phyloP scores from a whole-genome alignment of 2,329 filamentous ascomycete species.

The Nothophaeocryptopus gaeumannii region DNA sequence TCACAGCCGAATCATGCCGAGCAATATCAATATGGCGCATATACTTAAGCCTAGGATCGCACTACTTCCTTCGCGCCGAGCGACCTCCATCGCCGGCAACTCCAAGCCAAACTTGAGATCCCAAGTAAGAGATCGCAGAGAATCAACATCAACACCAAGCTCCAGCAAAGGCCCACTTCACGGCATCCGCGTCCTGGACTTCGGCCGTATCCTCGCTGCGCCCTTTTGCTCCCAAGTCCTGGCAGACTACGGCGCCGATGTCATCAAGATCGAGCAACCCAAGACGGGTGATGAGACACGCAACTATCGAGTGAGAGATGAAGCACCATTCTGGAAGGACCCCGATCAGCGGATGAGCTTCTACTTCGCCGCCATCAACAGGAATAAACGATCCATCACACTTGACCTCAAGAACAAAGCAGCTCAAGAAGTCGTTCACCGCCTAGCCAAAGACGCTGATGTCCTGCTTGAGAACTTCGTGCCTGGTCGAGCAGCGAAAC shows the following conservation, averaged over 20 bases:
- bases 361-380: conserved; percentile 43
- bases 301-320: conserved; percentile 8
- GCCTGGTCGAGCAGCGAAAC: conserved; percentile 39
- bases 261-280: conserved; percentile 43
- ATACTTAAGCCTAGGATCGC: too few species aligned
- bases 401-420: conserved; percentile 37
- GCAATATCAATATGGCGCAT: too few species aligned
- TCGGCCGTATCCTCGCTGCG: conserved; percentile 27
- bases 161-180: conserved; percentile 17
- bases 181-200: conserved; percentile 26
- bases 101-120: too few species aligned
- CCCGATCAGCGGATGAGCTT: conserved; percentile 37
- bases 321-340: conserved; percentile 22
- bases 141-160: too few species aligned
- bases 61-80: too few species aligned
- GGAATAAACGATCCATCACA: conserved; percentile 42
- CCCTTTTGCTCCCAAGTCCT: conserved; percentile 39
- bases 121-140: too few species aligned
- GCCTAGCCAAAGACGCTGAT: conserved; percentile 35
- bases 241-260: conserved; percentile 42
- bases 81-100: too few species aligned
- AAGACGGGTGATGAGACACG: conserved; percentile 26
- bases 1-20: too few species aligned
- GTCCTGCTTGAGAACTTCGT: conserved; percentile 44
- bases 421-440: conserved; percentile 30